Base-by-base conservation (phyloP, 768 basidiomycete species). In the Pulveroboletus sp. region DNA sequence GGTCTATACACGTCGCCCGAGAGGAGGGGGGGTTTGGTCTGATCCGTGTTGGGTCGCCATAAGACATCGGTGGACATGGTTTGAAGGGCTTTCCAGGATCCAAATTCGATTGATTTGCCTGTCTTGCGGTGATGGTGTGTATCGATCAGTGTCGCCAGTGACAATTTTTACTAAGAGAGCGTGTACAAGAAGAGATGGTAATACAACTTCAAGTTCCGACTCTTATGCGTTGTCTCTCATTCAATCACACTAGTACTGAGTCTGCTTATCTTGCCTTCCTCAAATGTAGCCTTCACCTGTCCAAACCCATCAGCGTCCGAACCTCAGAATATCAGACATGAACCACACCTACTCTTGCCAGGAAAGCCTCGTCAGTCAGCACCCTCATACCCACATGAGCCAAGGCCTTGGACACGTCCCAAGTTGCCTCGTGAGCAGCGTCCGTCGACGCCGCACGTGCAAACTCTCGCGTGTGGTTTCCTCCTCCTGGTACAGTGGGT, bases 401-500 rank as follows among this genome's bases (percentile, higher is more conserved):
- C 13, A 92, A 71, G 4, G 80, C 82, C 58, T 85, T 87, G n/a
- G 82, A 78, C 7, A 87, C 74, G 50, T 79, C 72, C 38, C 89
- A 65, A 53, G 79, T 82, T 3, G 81, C 84, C 14, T 79, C 69
- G 54, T 90, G 90, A 4, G 87, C 80, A 32, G 70, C 75, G 3
- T 70, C 62, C 0, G 79, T 84, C 0, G 77, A 72, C 0, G 86
- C 88, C 0, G 86, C 69, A 14, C 74, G 66, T 6, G 78, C 71
- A 59, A 92, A 91, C 16, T 69, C 80, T 2, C 69, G 68, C 0
- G 89, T 90, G 57, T 92, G 89, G 59, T 90, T 90, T 5, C 87
- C 87, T 17, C 87, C 89, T 53, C 81, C 75, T 0, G 70, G 63
- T 24, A 80, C 71, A 0, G 85, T 88, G 2, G 89, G 90, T 41